Conservation (phyloP, 345 rosid genomes). For the Syzygium aromaticum region DNA sequence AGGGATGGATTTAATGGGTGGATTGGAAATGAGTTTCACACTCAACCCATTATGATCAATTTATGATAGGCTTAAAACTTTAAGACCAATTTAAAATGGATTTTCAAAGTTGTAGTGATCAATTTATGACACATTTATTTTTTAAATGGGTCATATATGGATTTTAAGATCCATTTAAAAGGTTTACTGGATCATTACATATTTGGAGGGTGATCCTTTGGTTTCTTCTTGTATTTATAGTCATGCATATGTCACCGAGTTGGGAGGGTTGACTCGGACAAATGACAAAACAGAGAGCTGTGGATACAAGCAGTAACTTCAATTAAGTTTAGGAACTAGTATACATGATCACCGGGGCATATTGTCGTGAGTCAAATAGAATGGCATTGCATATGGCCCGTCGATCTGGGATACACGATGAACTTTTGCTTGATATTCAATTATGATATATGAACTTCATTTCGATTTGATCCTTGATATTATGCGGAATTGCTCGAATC, state of each 20-base stretch:
- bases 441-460: accelerated
- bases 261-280: background rate
- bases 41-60: no score
- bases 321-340: background rate
- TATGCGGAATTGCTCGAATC: background rate
- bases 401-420: background rate
- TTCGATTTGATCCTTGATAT: background rate
- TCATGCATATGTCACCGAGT: background rate
- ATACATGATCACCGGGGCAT: background rate
- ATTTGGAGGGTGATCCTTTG: background rate
- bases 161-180: no score
- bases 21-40: no score
- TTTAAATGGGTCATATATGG: no score
- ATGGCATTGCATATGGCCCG: background rate
- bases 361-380: background rate
- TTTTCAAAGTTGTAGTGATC: no score
- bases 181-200: background rate
- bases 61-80: no score
- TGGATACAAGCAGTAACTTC: background rate
- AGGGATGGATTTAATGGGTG: no score
- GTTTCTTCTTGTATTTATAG: no score
- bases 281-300: background rate
- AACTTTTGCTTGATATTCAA: background rate
- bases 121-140: no score
- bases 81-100: no score